A percentile compares a stretch with the other conserved stretches of the same genome.
phyloP scores from a whole-genome alignment of 192 early-diverging fungal genomes.

The Oehlia diaphana region DNA sequence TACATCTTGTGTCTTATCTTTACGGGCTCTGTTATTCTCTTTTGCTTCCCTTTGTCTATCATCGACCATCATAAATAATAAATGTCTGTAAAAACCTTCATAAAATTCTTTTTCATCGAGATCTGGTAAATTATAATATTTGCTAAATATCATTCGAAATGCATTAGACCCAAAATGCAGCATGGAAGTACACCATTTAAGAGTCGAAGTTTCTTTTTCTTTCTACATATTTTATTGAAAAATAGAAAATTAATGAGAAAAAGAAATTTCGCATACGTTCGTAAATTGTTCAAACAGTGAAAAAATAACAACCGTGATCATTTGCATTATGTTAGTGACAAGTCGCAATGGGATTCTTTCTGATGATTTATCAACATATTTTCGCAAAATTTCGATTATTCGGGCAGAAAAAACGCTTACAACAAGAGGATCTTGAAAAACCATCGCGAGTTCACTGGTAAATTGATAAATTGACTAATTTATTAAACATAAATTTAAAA shows the following conservation, averaged over 20 bases:
- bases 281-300: background rate
- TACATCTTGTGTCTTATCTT: background rate
- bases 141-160: slow-evolving; percentile 18
- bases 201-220: slow-evolving; percentile 1
- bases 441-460: slow-evolving; percentile 22
- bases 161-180: slow-evolving; percentile 18
- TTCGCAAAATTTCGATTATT: slow-evolving; percentile 5
- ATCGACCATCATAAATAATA: slow-evolving; percentile 25
- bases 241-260: background rate
- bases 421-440: slow-evolving; percentile 24
- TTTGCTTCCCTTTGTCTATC: slow-evolving; percentile 8
- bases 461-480: background rate
- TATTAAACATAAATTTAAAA: background rate
- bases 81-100: background rate
- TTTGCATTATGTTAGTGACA: background rate
- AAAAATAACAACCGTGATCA: background rate
- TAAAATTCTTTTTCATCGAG: slow-evolving; percentile 15
- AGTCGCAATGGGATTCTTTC: background rate
- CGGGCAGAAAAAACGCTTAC: slow-evolving; percentile 14
- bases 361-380: background rate
- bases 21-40: background rate
- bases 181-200: slow-evolving; percentile 14
- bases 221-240: background rate
- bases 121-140: slow-evolving; percentile 13
- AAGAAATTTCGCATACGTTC: background rate